Percentiles rank a stretch among this genome's conserved stretches.
These are phyloP conservation scores for Penicillium glabrum DNA, from an alignment of 2,329 filamentous ascomycete genomes.

Conservation along the genomic window DNA sequence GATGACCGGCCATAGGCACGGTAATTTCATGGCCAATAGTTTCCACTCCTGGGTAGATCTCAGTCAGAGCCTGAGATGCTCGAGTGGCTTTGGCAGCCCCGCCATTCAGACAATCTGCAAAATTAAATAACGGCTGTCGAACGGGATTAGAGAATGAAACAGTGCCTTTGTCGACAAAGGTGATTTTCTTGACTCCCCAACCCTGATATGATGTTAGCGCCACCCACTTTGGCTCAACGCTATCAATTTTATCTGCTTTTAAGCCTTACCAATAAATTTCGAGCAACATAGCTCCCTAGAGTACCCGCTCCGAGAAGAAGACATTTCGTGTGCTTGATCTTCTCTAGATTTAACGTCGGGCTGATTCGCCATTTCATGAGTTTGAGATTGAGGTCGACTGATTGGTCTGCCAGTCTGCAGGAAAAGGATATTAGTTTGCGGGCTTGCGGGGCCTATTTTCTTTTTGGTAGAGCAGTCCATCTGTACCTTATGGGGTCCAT, in stretches of 20 bases:
- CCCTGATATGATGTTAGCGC: constrained; percentile 48
- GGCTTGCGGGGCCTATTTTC: neutral
- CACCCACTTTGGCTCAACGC: neutral
- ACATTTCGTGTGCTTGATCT: constrained; percentile 86
- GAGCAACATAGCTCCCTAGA: constrained; percentile 87
- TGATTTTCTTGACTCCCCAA: constrained; percentile 94
- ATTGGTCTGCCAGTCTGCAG: constrained; percentile 75
- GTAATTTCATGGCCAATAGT: constrained; percentile 76
- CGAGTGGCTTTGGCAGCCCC: constrained; percentile 79
- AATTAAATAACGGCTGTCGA: constrained; percentile 87
- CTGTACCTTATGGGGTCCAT: constrained; percentile 75
- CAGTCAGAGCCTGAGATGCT: constrained; percentile 75
- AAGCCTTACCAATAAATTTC: constrained; percentile 68
- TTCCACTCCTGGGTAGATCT: constrained; percentile 90
- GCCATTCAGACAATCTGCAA: constrained; percentile 82
- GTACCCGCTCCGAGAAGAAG: constrained; percentile 90
- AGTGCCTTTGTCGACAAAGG: constrained; percentile 88
- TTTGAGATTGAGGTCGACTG: constrained; percentile 93
- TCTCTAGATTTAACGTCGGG: constrained; percentile 80
- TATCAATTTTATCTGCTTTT: neutral
- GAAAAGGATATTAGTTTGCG: neutral
- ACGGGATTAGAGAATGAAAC: constrained; percentile 98
- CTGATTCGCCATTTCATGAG: constrained; percentile 99
- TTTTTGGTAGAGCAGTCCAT: neutral
- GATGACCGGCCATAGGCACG: constrained; percentile 94